phyloP scores from a whole-genome alignment of 257 asterid species.

The Solanum neorickii region DNA sequence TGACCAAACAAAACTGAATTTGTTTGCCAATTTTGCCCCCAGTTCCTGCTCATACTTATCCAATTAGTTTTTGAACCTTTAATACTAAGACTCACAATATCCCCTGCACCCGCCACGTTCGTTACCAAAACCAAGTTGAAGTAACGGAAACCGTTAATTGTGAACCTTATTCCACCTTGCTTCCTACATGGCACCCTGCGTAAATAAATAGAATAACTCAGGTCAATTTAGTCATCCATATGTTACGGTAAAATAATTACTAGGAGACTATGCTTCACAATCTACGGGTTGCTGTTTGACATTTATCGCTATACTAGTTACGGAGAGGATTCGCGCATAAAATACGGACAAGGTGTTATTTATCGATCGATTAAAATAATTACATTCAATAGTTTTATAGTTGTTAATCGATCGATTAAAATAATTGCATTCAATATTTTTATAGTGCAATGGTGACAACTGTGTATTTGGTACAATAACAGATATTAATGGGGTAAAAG shows the following conservation, averaged over 20 bases:
- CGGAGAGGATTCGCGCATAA: background rate
- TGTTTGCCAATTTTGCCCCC: conserved; percentile 96
- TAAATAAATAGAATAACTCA: background rate
- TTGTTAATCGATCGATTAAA: background rate
- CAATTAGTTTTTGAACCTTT: conserved; percentile 61
- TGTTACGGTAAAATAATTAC: background rate
- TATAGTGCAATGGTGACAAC: background rate
- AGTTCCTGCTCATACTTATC: conserved; percentile 69
- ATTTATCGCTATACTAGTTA: background rate
- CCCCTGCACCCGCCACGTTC: conserved; percentile 92
- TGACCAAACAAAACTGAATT: conserved; percentile 47
- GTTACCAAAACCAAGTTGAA: conserved; percentile 60
- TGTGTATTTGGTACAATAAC: background rate
- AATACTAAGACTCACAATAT: conserved; percentile 45
- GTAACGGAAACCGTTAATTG: conserved; percentile 70
- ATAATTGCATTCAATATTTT: background rate
- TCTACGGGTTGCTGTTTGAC: conserved; percentile 20
- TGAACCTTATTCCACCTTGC: conserved; percentile 69
- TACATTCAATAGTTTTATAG: background rate
- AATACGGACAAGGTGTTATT: background rate
- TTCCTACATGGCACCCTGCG: conserved; percentile 74
- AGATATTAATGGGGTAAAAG: background rate
- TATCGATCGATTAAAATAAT: background rate
- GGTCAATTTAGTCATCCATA: background rate
- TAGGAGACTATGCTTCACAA: conserved; percentile 6